Base-by-base conservation (phyloP, 2,329 filamentous ascomycete genomes). In the Ramularia endophylla region DNA sequence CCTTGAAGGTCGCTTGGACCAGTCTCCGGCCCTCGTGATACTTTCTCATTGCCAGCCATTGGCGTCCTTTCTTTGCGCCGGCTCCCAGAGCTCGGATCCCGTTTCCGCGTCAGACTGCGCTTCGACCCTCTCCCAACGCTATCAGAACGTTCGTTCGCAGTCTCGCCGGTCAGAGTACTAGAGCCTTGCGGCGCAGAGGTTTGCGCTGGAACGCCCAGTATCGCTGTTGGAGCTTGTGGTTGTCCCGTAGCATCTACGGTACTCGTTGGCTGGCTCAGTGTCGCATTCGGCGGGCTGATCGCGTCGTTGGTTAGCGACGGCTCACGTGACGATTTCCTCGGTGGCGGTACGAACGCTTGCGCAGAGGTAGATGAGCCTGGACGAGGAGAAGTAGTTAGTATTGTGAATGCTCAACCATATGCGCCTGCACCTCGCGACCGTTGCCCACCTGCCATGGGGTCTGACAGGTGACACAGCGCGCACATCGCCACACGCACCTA, bases 61-160 rank as follows among this genome's bases (percentile, higher is more conserved):
- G 57, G 55, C 37, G 57, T 57, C 48, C 61, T 60, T 34, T 65
- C 63, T 25, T 65, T 68, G 46, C 63, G 66, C 55, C 67, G 69
- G 59, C 68, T 72, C 18, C 66, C 63, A 13, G 62, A 65, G 57
- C 70, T 72, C 8, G 59, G 63, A 27, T 68, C 66, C 49, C 68
- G 63, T 49, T 65, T 62, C 48, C 66, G 66, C 41, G 64, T 62
- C 36, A 70, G 61, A 53, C 69, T 72, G 41, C 69, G 65, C 55
- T 71, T 63, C 35, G 68, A 70, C 40, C 63, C 64, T 31, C 61
- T 57, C 17, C 65, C 65, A 36, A 70, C 60, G 55, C 66, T 70
- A 37, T 70, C 67, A 18, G 65, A 46, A 18, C 54, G 59, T 50
- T 68, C 65, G 36, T 61, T 63, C n/a, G 65, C 64, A n/a, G 68